Evolutionary conservation across 2,329 filamentous ascomycete species (phyloP), one percentile per base, ranked within the genome.

Genomic region (Fusarium tupiense): DNA sequence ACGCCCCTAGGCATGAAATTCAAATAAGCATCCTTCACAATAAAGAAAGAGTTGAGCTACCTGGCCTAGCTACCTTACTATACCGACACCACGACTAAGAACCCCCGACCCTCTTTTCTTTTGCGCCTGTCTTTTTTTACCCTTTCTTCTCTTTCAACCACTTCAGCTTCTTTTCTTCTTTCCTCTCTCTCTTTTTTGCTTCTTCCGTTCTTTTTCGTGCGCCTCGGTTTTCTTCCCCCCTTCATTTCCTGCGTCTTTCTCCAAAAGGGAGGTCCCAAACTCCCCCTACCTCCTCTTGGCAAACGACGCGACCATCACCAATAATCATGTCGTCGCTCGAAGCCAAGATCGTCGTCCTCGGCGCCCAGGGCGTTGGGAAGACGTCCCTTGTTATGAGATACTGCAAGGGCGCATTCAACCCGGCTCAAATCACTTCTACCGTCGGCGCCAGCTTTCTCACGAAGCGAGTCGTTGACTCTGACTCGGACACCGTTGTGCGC

Each of bases 401-500:
- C 80, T 92, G 92, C 83, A 92, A 92, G 74, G 92, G 92, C 80
- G 86, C 89, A 67, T 94, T 93, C 82, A 89, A 90, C 73, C 91
- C 91, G 12, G 83, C 87, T n/a, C 84, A 90, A 80, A 86, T 86
- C 52, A 89, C 87, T 7, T 93, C 91, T 10, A 95, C 93, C n/a
- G 91, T 95, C 67, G 93, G 93, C 80, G 93, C 93, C 35, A 93
- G 91, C 80, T 95, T 95, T 82, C 87, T 94, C 81, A 93, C 93
- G 49, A 95, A 95, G 84, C 90, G 92, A 79, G 91, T 95, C 69
- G 87, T 93, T 75, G 95, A 98, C 83, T 91, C 90, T 71, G 94
- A 98, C 81, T 94, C 92, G 29, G 94, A 96, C 78, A 96, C 94
- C 3, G 88, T 93, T 31, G 94, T 98, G 41, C 91, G 95, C n/a